Evolutionary conservation across 1,139 yeast species (phyloP).

Genomic region (Zygoascus sp.): DNA sequence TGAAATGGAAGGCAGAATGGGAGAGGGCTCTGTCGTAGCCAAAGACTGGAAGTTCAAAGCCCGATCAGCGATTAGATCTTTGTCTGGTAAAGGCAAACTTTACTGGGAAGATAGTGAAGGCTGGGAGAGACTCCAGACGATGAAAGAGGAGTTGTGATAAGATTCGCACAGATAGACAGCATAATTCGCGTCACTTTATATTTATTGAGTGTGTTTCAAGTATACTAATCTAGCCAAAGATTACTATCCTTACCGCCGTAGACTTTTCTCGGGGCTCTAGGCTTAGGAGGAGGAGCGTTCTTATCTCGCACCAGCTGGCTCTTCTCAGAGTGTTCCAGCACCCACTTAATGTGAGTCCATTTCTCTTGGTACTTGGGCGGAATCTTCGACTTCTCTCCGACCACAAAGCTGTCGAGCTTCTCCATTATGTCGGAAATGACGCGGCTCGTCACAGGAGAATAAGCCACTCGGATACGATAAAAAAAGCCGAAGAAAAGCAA

Average conservation of each 20-base stretch:
- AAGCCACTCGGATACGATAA: conserved; percentile 70
- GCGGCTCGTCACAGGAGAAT: conserved; percentile 62
- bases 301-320: conserved; percentile 13
- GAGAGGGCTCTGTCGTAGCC: conserved; percentile 80
- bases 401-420: conserved; percentile 55
- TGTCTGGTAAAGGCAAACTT: conserved; percentile 73
- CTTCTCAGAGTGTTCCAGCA: conserved; percentile 24
- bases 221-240: conserved; percentile 11
- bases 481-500: conserved; percentile 56
- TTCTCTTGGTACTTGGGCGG: conserved; percentile 53
- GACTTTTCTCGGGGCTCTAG: conserved; percentile 9
- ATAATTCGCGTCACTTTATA: not conserved
- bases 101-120: conserved; percentile 80
- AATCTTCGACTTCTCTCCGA: conserved; percentile 45
- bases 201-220: not conserved
- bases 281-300: conserved; percentile 12
- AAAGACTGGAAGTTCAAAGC: conserved; percentile 90
- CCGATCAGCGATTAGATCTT: conserved; percentile 61
- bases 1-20: conserved; percentile 77
- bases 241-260: conserved; percentile 12
- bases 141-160: conserved; percentile 45
- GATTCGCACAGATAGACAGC: not conserved
- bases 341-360: conserved; percentile 55
- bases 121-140: conserved; percentile 58
- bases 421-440: conserved; percentile 39